Evolutionary conservation across 2,329 filamentous ascomycete species (phyloP).

Genomic region (Cladosporium sp.): DNA sequence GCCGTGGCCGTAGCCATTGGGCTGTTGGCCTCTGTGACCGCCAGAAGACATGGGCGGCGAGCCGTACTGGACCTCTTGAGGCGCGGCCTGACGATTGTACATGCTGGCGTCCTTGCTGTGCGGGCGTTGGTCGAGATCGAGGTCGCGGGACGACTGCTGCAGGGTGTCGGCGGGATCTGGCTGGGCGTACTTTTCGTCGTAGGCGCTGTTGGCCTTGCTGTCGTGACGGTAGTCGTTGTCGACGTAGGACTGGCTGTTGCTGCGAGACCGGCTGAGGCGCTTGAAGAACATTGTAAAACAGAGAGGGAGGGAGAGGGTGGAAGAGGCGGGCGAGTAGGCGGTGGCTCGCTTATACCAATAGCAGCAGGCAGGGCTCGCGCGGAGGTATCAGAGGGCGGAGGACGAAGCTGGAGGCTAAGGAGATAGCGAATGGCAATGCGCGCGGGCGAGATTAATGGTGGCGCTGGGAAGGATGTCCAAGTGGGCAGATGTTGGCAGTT

Average conservation of each 20-base stretch:
- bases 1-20: constrained; percentile 22
- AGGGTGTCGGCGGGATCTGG: constrained; percentile 22
- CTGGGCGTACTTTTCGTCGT: constrained; percentile 41
- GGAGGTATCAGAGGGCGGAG: background rate
- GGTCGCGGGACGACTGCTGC: constrained; percentile 35
- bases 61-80: constrained; percentile 33
- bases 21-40: constrained; percentile 13
- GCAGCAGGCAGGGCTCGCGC: background rate
- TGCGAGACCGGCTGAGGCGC: constrained; percentile 41
- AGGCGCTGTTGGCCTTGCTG: constrained; percentile 39
- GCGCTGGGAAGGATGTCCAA: background rate
- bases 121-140: constrained; percentile 22
- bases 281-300: constrained; percentile 44
- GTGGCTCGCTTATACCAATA: background rate
- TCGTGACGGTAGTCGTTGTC: constrained; percentile 41
- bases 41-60: constrained; percentile 19
- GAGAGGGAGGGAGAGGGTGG: constrained; percentile 7
- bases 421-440: background rate
- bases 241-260: constrained; percentile 47
- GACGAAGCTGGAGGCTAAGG: background rate
- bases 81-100: constrained; percentile 41
- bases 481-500: no score
- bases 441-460: background rate
- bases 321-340: background rate
- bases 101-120: constrained; percentile 31